A percentile compares a stretch with the other conserved stretches of the same genome.
These are phyloP conservation scores for Neurospora pannonica DNA, from an alignment of 495 filamentous ascomycete species.

Conservation along the genomic window DNA sequence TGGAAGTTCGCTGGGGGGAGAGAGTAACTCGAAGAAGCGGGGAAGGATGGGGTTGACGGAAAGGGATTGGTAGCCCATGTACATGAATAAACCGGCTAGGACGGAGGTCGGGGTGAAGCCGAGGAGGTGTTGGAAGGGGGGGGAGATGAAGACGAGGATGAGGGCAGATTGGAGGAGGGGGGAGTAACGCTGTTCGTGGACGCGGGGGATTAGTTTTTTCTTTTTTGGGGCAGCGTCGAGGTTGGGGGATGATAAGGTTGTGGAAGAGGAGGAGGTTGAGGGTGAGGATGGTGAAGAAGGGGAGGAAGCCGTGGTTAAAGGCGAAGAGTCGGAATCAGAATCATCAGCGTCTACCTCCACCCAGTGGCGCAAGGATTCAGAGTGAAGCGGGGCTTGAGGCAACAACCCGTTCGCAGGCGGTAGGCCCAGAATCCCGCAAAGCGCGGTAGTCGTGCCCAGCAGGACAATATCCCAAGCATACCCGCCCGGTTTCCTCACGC, in stretches of 20 bases:
- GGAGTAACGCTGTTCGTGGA: conserved; percentile 64
- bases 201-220: conserved; percentile 27
- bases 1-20: conserved; percentile 56
- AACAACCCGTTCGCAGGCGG: conserved; percentile 62
- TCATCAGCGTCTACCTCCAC: conserved; percentile 31
- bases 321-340: not conserved
- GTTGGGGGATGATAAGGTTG: not conserved
- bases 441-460: conserved; percentile 56
- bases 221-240: not conserved
- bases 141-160: conserved; percentile 53
- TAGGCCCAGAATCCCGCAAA: conserved; percentile 62
- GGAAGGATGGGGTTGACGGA: conserved; percentile 58
- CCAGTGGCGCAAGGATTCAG: conserved; percentile 53
- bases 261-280: not conserved
- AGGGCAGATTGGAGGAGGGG: conserved; percentile 52
- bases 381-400: conserved; percentile 62
- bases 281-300: not conserved
- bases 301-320: not conserved
- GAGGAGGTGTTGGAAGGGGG: conserved; percentile 59
- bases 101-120: conserved; percentile 62
- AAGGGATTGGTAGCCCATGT: conserved; percentile 67
- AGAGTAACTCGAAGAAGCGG: conserved; percentile 54
- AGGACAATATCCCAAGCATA: conserved; percentile 64
- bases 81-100: conserved; percentile 59
- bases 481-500: conserved; percentile 54